A percentile compares a stretch with the other conserved stretches of the same genome.
Evolutionary conservation across 2,329 filamentous ascomycete genomes (phyloP).

Genomic region (Aureobasidium musti): DNA sequence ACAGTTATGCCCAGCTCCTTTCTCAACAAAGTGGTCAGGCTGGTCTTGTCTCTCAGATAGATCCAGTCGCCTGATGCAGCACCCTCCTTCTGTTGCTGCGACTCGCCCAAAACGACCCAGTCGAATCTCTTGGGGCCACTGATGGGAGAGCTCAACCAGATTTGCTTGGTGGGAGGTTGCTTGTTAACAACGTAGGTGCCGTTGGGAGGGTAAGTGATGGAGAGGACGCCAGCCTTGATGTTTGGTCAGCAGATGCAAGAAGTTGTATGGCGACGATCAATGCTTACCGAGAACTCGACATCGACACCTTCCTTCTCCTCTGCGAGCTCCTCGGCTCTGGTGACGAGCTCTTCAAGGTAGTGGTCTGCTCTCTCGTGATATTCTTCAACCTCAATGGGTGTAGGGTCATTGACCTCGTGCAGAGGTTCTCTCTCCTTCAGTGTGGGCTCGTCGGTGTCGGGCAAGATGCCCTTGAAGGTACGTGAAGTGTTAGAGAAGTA

Average conservation of each 20-base stretch:
- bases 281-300: conserved; percentile 77
- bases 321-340: conserved; percentile 68
- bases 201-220: conserved; percentile 65
- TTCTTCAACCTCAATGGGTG: conserved; percentile 66
- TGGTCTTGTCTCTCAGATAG: conserved; percentile 80
- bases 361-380: conserved; percentile 78
- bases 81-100: conserved; percentile 77
- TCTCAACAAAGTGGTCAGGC: conserved; percentile 69
- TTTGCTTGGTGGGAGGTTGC: conserved; percentile 94
- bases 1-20: conserved; percentile 74
- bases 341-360: conserved; percentile 65
- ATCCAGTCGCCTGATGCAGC: conserved; percentile 77
- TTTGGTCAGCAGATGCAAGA: conserved; percentile 22
- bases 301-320: conserved; percentile 77
- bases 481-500: conserved; percentile 27
- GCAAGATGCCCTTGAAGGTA: conserved; percentile 45
- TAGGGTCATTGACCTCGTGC: conserved; percentile 53
- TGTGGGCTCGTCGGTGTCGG: conserved; percentile 45
- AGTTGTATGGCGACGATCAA: not conserved
- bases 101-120: conserved; percentile 74
- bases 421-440: conserved; percentile 43
- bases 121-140: conserved; percentile 94
- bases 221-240: conserved; percentile 78
- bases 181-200: conserved; percentile 97
- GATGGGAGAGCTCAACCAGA: conserved; percentile 91